Evolutionary conservation across 164 flowering plant genomes (phyloP).

Genomic region (Magnolia sinica): DNA sequence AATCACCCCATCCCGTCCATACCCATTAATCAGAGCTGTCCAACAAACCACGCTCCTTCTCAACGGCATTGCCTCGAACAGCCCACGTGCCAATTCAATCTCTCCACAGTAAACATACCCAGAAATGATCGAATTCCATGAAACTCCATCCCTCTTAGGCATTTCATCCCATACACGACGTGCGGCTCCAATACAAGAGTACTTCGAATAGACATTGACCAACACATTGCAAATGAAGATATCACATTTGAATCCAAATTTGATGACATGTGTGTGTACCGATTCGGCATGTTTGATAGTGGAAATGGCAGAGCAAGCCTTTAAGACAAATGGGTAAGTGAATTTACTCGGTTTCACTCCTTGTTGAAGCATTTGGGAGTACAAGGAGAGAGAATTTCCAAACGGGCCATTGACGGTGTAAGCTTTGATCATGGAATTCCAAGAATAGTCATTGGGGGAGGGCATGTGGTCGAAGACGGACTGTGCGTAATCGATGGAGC

Average conservation of each 20-base stretch:
- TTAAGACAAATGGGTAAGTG: slow-evolving; percentile 30
- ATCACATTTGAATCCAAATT: slow-evolving; percentile 14
- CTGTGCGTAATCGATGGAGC: slow-evolving; percentile 20
- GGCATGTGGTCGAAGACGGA: slow-evolving; percentile 25
- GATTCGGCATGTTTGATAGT: slow-evolving; percentile 5
- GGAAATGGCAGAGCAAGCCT: slow-evolving; percentile 27
- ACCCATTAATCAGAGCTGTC: slow-evolving; percentile 38
- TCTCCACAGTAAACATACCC: slow-evolving; percentile 27
- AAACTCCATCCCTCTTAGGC: slow-evolving; percentile 29
- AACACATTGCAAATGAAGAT: slow-evolving; percentile 8
- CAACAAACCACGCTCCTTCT: slow-evolving; percentile 36
- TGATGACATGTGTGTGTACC: slow-evolving; percentile 12
- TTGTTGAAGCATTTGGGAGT: slow-evolving; percentile 23
- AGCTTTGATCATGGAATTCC: slow-evolving; percentile 27
- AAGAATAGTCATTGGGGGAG: slow-evolving; percentile 23
- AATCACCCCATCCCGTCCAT: slow-evolving; percentile 27
- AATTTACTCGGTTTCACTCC: slow-evolving; percentile 23
- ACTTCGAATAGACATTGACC: slow-evolving; percentile 24
- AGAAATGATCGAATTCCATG: slow-evolving; percentile 34
- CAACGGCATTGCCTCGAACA: slow-evolving; percentile 33
- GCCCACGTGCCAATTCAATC: slow-evolving; percentile 16
- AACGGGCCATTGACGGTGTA: slow-evolving; percentile 19
- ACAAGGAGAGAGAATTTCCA: slow-evolving; percentile 20
- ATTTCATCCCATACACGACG: slow-evolving; percentile 27
- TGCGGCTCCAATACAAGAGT: slow-evolving; percentile 18